These are phyloP conservation scores for Cladosporium sp. DNA, from an alignment of 2,329 filamentous ascomycete genomes.

Conservation along the genomic window DNA sequence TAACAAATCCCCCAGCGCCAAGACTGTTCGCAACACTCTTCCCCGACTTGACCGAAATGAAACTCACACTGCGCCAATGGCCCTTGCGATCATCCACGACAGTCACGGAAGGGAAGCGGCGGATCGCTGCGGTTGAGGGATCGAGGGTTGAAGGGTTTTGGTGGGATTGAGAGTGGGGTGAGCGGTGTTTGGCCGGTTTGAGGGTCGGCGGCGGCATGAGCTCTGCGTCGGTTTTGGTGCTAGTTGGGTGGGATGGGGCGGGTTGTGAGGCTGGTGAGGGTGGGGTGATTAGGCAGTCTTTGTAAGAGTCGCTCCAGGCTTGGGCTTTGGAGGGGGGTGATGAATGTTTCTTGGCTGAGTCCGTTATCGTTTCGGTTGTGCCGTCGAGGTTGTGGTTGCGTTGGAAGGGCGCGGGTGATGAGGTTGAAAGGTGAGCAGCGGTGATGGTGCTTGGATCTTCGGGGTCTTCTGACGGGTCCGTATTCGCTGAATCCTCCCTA, in stretches of 20 bases:
- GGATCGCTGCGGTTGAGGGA: background rate
- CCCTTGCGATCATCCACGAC: slow-evolving; percentile 31
- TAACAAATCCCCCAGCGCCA: slow-evolving; percentile 12
- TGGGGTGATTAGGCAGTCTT: slow-evolving; percentile 15
- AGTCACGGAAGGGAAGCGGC: slow-evolving; percentile 28
- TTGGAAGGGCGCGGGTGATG: background rate
- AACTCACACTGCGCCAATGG: slow-evolving; percentile 25
- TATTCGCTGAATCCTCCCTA: no score
- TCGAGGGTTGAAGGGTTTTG: background rate
- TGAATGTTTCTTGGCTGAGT: background rate
- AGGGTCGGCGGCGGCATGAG: slow-evolving; percentile 17
- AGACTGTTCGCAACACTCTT: slow-evolving; percentile 4
- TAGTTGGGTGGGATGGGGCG: background rate
- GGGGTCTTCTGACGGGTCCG: no score
- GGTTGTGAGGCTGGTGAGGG: background rate
- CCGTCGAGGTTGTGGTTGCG: slow-evolving; percentile 2
- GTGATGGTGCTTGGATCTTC: no score
- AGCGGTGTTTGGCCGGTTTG: slow-evolving; percentile 18
- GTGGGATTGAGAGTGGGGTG: slow-evolving; percentile 12
- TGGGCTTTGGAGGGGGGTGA: slow-evolving; percentile 16
- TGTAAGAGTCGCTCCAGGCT: slow-evolving; percentile 18
- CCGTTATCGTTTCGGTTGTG: background rate
- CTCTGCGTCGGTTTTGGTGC: background rate
- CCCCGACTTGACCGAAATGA: slow-evolving; percentile 21
- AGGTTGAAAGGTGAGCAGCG: no score